Percentiles rank a stretch among this genome's conserved stretches.
phyloP scores from a whole-genome alignment of 768 basidiomycete species.

The Macrolepiota fuliginosa region DNA sequence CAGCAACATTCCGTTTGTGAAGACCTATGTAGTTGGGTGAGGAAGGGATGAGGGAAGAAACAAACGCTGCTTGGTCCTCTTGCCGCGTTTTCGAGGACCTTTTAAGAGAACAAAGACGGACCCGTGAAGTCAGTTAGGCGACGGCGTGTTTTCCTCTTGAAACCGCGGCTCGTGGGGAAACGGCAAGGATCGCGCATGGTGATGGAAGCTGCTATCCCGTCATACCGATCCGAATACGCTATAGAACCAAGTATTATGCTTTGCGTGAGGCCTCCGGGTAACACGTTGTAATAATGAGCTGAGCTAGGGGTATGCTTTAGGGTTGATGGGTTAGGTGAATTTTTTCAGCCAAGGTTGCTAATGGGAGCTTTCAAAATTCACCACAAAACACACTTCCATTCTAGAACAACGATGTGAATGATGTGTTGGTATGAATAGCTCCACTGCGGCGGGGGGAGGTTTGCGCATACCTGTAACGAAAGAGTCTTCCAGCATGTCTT shows the following conservation, averaged over 20 bases:
- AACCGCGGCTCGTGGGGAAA: background rate
- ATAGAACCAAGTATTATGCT: constrained; percentile 10
- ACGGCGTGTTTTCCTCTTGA: constrained; percentile 2
- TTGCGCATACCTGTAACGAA: background rate
- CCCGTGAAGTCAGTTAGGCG: background rate
- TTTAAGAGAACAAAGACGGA: constrained; percentile 15
- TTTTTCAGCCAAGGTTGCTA: background rate
- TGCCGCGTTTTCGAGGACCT: constrained; percentile 18
- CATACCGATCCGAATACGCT: constrained; percentile 4
- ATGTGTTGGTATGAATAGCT: background rate
- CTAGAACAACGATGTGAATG: background rate
- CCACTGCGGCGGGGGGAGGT: background rate
- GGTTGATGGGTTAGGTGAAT: background rate
- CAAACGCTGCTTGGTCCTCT: constrained; percentile 15
- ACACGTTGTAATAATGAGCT: constrained; percentile 9
- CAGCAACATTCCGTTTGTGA: constrained; percentile 33
- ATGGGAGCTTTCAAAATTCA: background rate
- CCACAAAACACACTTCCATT: background rate
- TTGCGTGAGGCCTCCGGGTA: constrained; percentile 6
- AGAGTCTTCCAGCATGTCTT: background rate
- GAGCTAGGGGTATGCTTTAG: background rate
- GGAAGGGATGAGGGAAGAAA: constrained; percentile 18
- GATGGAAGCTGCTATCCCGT: constrained; percentile 18
- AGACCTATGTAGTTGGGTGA: constrained; percentile 14
- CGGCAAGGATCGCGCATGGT: constrained; percentile 21